These are phyloP conservation scores for Backusella tarrabulga DNA, from an alignment of 192 early-diverging fungal genomes.

Conservation along the genomic window DNA sequence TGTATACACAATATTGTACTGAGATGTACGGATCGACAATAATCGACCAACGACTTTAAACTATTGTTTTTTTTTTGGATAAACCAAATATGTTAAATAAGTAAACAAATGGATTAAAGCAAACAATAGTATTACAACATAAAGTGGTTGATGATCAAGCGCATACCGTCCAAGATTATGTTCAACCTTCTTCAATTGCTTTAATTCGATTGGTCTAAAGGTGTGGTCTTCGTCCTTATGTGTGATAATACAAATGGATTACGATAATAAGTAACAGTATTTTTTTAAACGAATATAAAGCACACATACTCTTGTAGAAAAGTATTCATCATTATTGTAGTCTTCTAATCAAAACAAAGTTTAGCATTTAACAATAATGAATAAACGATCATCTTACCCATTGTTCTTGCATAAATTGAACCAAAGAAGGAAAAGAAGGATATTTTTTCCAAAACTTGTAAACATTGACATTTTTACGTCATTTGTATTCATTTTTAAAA, in stretches of 20 bases:
- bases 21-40: background rate
- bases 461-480: conserved; percentile 1
- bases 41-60: background rate
- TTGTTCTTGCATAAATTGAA: background rate
- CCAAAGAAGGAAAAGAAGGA: background rate
- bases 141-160: background rate
- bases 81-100: background rate
- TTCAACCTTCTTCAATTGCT: background rate
- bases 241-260: background rate
- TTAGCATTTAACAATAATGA: background rate
- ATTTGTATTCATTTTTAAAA: background rate
- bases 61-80: background rate
- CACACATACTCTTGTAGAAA: too few relatives aligned
- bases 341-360: background rate
- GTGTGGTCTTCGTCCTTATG: background rate
- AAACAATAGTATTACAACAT: background rate
- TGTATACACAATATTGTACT: conserved; percentile 36
- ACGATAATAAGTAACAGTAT: too few relatives aligned
- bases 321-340: background rate
- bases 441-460: conserved; percentile 10
- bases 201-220: background rate
- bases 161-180: background rate
- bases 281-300: too few relatives aligned
- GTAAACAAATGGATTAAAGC: background rate
- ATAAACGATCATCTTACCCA: background rate